Evolutionary conservation across 2,329 filamentous ascomycete species (phyloP).

Genomic region (Epichloe amarillans): DNA sequence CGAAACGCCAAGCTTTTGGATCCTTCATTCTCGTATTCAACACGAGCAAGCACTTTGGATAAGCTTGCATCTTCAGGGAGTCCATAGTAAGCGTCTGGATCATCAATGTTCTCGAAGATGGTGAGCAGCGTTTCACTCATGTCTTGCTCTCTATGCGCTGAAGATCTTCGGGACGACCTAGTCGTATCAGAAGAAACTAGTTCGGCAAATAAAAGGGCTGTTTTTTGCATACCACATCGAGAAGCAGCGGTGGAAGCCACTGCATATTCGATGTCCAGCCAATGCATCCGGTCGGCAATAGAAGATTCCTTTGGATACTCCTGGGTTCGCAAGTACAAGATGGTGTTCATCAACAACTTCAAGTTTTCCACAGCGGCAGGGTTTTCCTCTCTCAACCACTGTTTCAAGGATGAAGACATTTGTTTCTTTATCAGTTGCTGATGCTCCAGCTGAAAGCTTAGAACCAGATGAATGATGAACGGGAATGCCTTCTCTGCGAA

Average conservation of each 20-base stretch:
- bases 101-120: slow-evolving; percentile 87
- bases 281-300: slow-evolving; percentile 63
- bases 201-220: slow-evolving; percentile 73
- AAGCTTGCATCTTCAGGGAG: slow-evolving; percentile 67
- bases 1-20: slow-evolving; percentile 80
- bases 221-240: slow-evolving; percentile 73
- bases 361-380: slow-evolving; percentile 44
- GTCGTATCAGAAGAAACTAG: slow-evolving; percentile 45
- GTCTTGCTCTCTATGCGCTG: slow-evolving; percentile 36
- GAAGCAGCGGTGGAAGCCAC: slow-evolving; percentile 59
- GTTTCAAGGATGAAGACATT: slow-evolving; percentile 52
- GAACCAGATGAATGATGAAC: slow-evolving; percentile 70
- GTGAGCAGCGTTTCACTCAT: slow-evolving; percentile 58
- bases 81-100: slow-evolving; percentile 93
- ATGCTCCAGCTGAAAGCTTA: slow-evolving; percentile 53
- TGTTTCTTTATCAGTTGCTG: slow-evolving; percentile 44
- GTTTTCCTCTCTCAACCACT: slow-evolving; percentile 40
- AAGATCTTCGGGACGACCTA: slow-evolving; percentile 53
- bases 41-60: slow-evolving; percentile 60
- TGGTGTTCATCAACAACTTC: slow-evolving; percentile 59
- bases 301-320: slow-evolving; percentile 61
- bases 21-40: slow-evolving; percentile 84
- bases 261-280: slow-evolving; percentile 74
- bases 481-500: slow-evolving; percentile 68
- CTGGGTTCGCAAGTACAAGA: slow-evolving; percentile 83